phyloP scores from a whole-genome alignment of 345 rosid genomes.

The Lepidium aucheri region DNA sequence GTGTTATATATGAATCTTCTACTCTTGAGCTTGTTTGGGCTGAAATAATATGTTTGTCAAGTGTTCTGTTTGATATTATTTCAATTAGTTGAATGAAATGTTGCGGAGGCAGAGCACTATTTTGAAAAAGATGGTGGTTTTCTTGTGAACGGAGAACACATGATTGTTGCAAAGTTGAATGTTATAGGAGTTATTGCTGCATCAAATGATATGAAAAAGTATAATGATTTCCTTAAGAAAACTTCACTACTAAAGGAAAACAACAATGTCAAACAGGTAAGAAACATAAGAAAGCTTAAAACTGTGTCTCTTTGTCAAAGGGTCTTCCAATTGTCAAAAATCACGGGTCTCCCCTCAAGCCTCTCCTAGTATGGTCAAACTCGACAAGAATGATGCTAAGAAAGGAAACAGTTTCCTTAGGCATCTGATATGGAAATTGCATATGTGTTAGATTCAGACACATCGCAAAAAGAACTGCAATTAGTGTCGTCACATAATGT shows the following conservation, averaged over 20 bases:
- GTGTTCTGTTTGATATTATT: no score
- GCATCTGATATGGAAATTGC: slow-evolving; percentile 22
- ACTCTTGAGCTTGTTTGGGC: no score
- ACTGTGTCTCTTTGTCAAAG: neutral
- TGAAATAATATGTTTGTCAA: no score
- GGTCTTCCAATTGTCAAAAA: slow-evolving; percentile 27
- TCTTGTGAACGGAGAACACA: neutral
- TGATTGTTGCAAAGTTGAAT: neutral
- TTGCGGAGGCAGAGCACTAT: neutral
- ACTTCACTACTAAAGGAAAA: no score
- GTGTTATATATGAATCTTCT: no score
- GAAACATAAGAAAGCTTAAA: no score
- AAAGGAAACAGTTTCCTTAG: slow-evolving; percentile 18
- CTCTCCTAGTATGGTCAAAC: slow-evolving; percentile 17
- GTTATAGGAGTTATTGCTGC: neutral
- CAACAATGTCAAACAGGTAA: no score
- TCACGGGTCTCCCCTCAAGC: slow-evolving; percentile 21
- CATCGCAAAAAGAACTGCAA: neutral
- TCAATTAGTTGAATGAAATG: neutral
- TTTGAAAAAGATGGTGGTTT: neutral
- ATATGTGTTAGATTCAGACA: slow-evolving; percentile 1
- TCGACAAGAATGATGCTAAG: neutral
- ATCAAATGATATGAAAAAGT: neutral
- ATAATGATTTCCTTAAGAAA: neutral
- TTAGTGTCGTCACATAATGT: neutral